Evolutionary conservation across 331 rosid species (phyloP), one percentile per base, ranked within the genome.

Genomic region (Dryas integrifolia): DNA sequence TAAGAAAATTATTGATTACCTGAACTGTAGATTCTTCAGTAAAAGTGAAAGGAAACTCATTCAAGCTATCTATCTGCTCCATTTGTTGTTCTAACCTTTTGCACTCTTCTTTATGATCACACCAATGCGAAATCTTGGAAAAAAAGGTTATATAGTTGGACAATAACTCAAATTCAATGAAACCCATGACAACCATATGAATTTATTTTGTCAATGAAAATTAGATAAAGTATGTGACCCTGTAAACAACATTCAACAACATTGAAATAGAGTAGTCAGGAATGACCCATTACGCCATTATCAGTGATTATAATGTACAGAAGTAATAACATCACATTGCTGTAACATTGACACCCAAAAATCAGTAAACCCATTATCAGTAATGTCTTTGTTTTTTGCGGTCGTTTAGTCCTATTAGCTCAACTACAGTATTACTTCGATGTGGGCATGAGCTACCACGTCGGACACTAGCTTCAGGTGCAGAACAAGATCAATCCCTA

Each of bases 41-140:
- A 83, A 91, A 94, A 72, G 96, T 80, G 81, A 94, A 94, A 55
- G 98, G 98, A 72, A 82, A 91, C 63, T 91, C 87, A 53, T 87
- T 86, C 85, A 94, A 53, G 58, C 65, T 45, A 44, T 77, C 86
- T n/a, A 84, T 76, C n/a, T 67, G 73, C 76, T 85, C 65, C 96
- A 88, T 89, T 50, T 94, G 98, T 50, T 80, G 83, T 66, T 88
- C 87, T 55, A 94, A 85, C 83, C 98, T 88, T 51, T 79, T 81
- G 63, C 98, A 91, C 86, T 95, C 98, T 38, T 80, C 89, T 80
- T 91, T 91, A 73, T 91, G 98, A 63, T 71, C 83, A 59, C 43
- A 81, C 97, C 96, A 88, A 78, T 94, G 97, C 10, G 79, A 82
- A 80, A 89, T 86, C 98, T 94, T 75, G 4, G 8, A 38, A 6